Percentiles rank a stretch among this genome's conserved stretches.
Conservation (phyloP, 1,284 basidiomycete genomes). For the Cystobasidiaceae sp. region DNA sequence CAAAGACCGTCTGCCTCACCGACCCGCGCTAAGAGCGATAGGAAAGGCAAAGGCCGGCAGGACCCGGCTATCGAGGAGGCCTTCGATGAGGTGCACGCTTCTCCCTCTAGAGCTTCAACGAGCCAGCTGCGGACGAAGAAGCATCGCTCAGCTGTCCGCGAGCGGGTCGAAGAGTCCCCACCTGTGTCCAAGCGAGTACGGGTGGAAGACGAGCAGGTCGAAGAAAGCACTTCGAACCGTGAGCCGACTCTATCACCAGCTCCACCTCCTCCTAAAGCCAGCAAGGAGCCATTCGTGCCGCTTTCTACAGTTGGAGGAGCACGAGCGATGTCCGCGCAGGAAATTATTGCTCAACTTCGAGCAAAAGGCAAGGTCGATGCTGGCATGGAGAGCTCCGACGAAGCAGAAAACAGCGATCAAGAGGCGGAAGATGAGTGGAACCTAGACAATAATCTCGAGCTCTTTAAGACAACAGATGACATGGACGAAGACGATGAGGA, state of each 20-base stretch:
- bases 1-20: background rate
- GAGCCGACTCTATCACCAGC: background rate
- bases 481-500: conserved; percentile 19
- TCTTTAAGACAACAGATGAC: background rate
- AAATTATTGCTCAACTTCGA: conserved; percentile 13
- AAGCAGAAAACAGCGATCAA: background rate
- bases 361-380: background rate
- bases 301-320: conserved; percentile 6
- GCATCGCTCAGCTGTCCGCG: background rate
- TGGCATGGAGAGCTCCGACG: background rate
- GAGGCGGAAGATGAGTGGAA: background rate
- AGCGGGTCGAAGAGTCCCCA: background rate
- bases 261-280: background rate
- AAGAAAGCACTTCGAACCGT: background rate
- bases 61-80: background rate
- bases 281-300: conserved; percentile 2
- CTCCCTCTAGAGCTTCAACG: no score
- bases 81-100: background rate
- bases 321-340: background rate
- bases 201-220: background rate
- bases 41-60: conserved; percentile 4
- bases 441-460: background rate
- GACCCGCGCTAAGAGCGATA: background rate
- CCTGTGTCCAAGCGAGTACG: background rate
- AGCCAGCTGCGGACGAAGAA: background rate